phyloP scores from a whole-genome alignment of 2,329 filamentous ascomycete species.

The Boeremia exigua region DNA sequence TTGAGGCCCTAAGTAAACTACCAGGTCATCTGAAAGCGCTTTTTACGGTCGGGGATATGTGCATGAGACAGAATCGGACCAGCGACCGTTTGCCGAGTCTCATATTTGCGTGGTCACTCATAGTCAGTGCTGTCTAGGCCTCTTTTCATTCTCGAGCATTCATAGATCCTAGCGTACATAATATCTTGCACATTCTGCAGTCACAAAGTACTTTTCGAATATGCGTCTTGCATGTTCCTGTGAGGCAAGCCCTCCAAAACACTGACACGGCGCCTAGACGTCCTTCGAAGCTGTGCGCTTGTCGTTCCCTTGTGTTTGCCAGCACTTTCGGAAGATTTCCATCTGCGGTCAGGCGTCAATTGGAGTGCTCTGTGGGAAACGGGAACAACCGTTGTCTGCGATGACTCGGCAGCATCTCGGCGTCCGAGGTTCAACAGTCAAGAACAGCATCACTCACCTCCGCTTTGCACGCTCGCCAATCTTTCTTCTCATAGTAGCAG shows the following conservation, averaged over 20 bases:
- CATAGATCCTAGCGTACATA: slow-evolving; percentile 6
- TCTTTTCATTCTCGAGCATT: neutral
- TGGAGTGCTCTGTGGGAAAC: neutral
- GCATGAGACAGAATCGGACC: too few relatives aligned
- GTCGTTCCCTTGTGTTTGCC: slow-evolving; percentile 89
- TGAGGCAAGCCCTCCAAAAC: neutral
- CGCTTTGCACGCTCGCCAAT: slow-evolving; percentile 86
- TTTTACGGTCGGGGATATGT: neutral
- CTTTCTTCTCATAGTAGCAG: slow-evolving; percentile 94
- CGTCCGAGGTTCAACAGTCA: slow-evolving; percentile 19
- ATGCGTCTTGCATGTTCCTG: too few relatives aligned
- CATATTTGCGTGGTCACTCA: too few relatives aligned
- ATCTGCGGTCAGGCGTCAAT: slow-evolving; percentile 65
- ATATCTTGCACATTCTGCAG: slow-evolving; percentile 6
- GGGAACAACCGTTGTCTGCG: slow-evolving; percentile 6
- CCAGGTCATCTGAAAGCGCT: neutral
- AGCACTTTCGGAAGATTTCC: slow-evolving; percentile 86
- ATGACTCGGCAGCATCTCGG: slow-evolving; percentile 38
- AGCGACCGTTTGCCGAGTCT: too few relatives aligned
- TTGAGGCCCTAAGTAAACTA: neutral
- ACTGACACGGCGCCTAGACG: slow-evolving; percentile 47
- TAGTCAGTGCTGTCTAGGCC: neutral
- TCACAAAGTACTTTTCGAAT: neutral
- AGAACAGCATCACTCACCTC: slow-evolving; percentile 69
- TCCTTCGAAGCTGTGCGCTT: slow-evolving; percentile 80